Percentiles rank a stretch among this genome's conserved stretches.
These are phyloP conservation scores for Osmanthus fragrans DNA, from an alignment of 257 asterid species.

Conservation along the genomic window DNA sequence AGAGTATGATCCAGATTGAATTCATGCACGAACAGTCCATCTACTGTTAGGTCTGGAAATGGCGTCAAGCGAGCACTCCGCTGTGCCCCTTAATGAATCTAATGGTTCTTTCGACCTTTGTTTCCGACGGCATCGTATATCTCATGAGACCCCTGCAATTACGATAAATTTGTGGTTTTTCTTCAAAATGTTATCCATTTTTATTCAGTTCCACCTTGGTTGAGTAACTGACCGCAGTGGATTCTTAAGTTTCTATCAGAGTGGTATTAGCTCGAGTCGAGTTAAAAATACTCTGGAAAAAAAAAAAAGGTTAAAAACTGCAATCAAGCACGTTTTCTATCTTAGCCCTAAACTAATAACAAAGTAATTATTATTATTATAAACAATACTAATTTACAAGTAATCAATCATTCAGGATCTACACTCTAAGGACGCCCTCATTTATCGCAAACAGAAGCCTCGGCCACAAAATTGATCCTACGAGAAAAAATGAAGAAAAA, in stretches of 20 bases:
- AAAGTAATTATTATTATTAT: background rate
- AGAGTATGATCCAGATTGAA: no score
- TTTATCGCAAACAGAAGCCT: constrained; percentile 20
- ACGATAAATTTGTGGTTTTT: background rate
- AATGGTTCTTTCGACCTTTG: no score
- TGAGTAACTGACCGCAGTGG: background rate
- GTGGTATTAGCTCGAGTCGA: background rate
- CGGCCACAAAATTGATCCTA: constrained; percentile 38
- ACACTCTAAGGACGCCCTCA: constrained; percentile 26
- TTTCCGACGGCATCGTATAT: no score
- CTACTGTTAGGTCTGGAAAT: no score
- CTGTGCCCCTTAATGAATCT: no score
- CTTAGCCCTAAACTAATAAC: background rate
- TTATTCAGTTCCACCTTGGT: background rate
- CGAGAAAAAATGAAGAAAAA: background rate
- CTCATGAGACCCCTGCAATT: no score
- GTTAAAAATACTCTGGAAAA: background rate
- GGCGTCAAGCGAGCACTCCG: no score
- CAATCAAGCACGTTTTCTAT: background rate
- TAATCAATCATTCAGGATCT: constrained; percentile 26
- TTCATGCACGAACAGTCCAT: no score
- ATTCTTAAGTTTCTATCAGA: background rate
- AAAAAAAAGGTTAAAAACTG: background rate
- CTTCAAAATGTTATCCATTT: background rate
- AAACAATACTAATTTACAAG: constrained; percentile 23